Conservation (phyloP, 306 rosid genomes). For the Cucumis melo region DNA sequence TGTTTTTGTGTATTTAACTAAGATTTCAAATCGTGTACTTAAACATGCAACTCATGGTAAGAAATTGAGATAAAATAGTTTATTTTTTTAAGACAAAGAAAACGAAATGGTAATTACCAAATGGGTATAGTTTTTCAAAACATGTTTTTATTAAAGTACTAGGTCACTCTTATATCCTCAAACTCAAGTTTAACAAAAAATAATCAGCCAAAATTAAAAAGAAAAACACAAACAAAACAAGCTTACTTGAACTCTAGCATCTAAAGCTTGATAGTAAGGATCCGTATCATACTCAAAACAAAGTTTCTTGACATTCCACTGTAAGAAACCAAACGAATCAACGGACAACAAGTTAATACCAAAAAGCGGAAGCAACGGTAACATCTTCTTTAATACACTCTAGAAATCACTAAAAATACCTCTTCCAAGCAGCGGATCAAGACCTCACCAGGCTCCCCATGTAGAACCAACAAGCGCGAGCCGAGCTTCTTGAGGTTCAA, state of each 20-base stretch:
- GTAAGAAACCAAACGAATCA: slow-evolving; percentile 12
- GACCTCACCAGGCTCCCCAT: slow-evolving; percentile 61
- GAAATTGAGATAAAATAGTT: no score
- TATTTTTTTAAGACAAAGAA: no score
- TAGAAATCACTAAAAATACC: slow-evolving; percentile 24
- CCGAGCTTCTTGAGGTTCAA: slow-evolving; percentile 55
- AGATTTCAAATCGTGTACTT: no score
- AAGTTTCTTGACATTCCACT: slow-evolving; percentile 68
- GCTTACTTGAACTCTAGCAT: slow-evolving; percentile 49
- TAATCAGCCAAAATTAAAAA: neutral
- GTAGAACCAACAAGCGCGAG: slow-evolving; percentile 53
- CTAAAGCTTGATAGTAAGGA: slow-evolving; percentile 77
- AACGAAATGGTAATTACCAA: no score
- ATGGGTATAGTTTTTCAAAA: no score
- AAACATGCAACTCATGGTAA: no score
- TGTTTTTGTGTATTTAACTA: no score
- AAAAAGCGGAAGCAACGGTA: neutral
- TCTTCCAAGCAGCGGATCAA: slow-evolving; percentile 50
- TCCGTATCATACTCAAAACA: slow-evolving; percentile 91
- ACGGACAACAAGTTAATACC: neutral
- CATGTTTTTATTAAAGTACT: neutral
- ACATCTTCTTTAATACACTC: neutral
- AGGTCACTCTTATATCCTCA: neutral
- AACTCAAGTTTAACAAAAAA: neutral
- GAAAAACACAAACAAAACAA: neutral